These are phyloP conservation scores for Fusarium sp. DNA, from an alignment of 2,329 filamentous ascomycete genomes.

Conservation along the genomic window DNA sequence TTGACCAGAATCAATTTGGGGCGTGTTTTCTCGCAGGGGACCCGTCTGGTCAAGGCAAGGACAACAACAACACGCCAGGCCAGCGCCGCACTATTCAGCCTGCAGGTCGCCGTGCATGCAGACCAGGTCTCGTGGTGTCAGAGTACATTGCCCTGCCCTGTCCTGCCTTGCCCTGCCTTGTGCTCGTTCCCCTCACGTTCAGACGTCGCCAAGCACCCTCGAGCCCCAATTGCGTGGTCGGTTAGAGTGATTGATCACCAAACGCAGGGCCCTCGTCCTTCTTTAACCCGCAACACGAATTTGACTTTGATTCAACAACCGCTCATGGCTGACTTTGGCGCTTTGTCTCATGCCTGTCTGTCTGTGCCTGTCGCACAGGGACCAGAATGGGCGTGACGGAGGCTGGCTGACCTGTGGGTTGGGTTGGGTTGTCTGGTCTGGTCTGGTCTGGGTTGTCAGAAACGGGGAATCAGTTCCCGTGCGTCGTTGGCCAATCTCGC, in stretches of 20 bases:
- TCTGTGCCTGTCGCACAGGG: neutral
- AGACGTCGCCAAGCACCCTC: neutral
- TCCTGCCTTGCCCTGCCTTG: neutral
- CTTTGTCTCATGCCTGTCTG: neutral
- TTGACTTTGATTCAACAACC: slow-evolving; percentile 1
- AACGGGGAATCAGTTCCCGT: slow-evolving; percentile 24
- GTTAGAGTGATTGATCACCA: neutral
- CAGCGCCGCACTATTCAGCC: slow-evolving; percentile 43
- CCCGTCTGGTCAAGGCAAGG: slow-evolving; percentile 16
- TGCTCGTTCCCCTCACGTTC: slow-evolving; percentile 16
- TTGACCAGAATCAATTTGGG: slow-evolving; percentile 15
- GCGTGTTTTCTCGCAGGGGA: slow-evolving; percentile 40
- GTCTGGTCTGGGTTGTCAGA: slow-evolving; percentile 6
- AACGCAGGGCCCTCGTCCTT: neutral
- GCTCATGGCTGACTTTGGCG: neutral
- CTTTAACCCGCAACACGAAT: neutral
- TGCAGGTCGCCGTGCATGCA: slow-evolving; percentile 48
- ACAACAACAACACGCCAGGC: slow-evolving; percentile 33
- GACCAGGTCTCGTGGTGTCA: slow-evolving; percentile 47
- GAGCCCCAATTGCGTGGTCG: neutral
- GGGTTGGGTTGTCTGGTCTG: slow-evolving; percentile 15
- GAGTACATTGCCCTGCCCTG: slow-evolving; percentile 11
- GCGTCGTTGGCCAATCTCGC: slow-evolving; percentile 12
- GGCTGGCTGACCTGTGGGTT: slow-evolving; percentile 31
- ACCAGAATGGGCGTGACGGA: slow-evolving; percentile 15